These are phyloP conservation scores for Cytospora paraplurivora DNA, from an alignment of 2,329 filamentous ascomycete species.

Conservation along the genomic window DNA sequence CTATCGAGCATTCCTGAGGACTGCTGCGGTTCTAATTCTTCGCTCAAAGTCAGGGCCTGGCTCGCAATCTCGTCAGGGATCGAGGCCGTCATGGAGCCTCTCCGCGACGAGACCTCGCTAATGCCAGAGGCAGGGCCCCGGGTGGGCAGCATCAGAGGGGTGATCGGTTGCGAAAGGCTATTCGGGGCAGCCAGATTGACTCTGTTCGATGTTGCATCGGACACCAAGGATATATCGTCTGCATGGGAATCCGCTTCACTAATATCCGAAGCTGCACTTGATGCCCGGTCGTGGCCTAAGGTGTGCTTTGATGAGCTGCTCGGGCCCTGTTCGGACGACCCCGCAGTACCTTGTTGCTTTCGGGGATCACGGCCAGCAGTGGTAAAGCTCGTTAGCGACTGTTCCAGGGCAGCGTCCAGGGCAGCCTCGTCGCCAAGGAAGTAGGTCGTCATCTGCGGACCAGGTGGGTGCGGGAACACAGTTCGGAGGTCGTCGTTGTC, in stretches of 20 bases:
- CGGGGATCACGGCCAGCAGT: conserved; percentile 38
- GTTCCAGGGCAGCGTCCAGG: conserved; percentile 45
- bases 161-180: conserved; percentile 47
- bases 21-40: conserved; percentile 49
- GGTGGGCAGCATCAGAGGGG: conserved; percentile 47
- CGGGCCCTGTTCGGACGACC: conserved; percentile 13
- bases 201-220: conserved; percentile 29
- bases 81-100: conserved; percentile 53
- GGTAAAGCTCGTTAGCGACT: conserved; percentile 34
- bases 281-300: conserved; percentile 20
- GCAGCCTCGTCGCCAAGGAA: conserved; percentile 54
- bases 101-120: conserved; percentile 55
- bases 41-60: conserved; percentile 41
- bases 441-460: conserved; percentile 52
- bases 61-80: conserved; percentile 48
- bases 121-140: conserved; percentile 45
- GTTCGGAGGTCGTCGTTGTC: conserved; percentile 39
- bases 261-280: conserved; percentile 13
- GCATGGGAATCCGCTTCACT: conserved; percentile 17
- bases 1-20: conserved; percentile 48
- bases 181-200: conserved; percentile 23
- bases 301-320: conserved; percentile 21
- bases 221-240: conserved; percentile 20
- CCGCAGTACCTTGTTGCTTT: conserved; percentile 36
- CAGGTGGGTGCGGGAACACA: conserved; percentile 37